A percentile compares a stretch with the other conserved stretches of the same genome.
phyloP scores from a whole-genome alignment of 805 yeast species.

The Saturnispora mendoncae region DNA sequence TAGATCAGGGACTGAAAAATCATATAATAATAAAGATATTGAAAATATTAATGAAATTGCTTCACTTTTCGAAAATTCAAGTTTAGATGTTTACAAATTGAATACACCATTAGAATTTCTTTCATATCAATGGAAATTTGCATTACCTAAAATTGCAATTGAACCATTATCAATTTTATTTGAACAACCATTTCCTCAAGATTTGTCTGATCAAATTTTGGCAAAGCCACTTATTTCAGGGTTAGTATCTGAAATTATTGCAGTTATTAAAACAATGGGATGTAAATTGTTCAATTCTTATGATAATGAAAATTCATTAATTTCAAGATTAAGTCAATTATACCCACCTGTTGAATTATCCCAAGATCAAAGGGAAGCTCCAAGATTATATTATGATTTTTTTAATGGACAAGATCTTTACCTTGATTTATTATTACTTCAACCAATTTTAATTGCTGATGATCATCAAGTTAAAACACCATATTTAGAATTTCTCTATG shows the following conservation, averaged over 20 bases:
- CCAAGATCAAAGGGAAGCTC: slow-evolving; percentile 36
- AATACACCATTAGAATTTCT: slow-evolving; percentile 47
- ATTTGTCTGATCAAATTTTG: slow-evolving; percentile 55
- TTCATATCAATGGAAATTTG: slow-evolving; percentile 78
- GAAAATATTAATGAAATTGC: slow-evolving; percentile 31
- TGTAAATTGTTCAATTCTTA: slow-evolving; percentile 61
- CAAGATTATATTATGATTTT: slow-evolving; percentile 60
- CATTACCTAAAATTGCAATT: slow-evolving; percentile 68
- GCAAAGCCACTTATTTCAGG: slow-evolving; percentile 85
- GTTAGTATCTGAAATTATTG: slow-evolving; percentile 61
- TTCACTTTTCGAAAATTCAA: slow-evolving; percentile 31
- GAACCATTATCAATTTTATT: slow-evolving; percentile 68
- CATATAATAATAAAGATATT: slow-evolving; percentile 35
- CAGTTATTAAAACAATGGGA: slow-evolving; percentile 69
- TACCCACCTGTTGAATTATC: slow-evolving; percentile 30
- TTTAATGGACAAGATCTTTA: slow-evolving; percentile 48
- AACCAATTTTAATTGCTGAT: slow-evolving; percentile 85
- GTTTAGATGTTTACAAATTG: slow-evolving; percentile 41
- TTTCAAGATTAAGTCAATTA: slow-evolving; percentile 42
- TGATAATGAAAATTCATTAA: slow-evolving; percentile 55
- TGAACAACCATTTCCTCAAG: slow-evolving; percentile 57
- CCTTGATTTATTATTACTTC: slow-evolving; percentile 68
- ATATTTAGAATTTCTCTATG: slow-evolving; percentile 78
- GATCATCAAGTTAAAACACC: slow-evolving; percentile 83
- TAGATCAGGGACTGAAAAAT: slow-evolving; percentile 34